Conservation (phyloP, 228 moss, liverwort and hornwort species). For the Sphagnum fallax region DNA sequence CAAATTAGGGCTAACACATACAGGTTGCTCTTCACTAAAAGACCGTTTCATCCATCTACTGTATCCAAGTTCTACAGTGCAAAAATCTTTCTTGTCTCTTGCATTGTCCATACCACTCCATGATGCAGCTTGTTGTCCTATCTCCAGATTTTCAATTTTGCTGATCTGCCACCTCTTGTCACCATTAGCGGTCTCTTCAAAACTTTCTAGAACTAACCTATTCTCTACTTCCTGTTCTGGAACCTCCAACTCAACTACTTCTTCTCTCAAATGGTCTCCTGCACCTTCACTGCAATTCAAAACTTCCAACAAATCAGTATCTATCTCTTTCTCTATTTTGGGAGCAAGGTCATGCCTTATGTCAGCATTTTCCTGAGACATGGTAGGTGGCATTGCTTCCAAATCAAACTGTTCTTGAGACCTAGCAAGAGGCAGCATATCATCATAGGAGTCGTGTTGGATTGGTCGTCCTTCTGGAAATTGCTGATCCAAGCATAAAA, state of each 20-base stretch:
- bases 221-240: too few relatives aligned
- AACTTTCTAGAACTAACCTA: neutral
- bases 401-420: neutral
- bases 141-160: neutral
- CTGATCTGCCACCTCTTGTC: neutral
- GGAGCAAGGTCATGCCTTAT: neutral
- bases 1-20: too few relatives aligned
- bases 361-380: too few relatives aligned
- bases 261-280: neutral
- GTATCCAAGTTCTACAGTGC: slow-evolving; percentile 4
- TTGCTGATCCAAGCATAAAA: slow-evolving; percentile 42
- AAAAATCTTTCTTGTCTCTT: slow-evolving; percentile 4
- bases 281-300: slow-evolving; percentile 1
- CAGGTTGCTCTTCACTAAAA: slow-evolving; percentile 13
- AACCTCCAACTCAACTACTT: slow-evolving; percentile 3
- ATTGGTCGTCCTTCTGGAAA: neutral
- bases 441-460: too few relatives aligned
- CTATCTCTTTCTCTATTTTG: neutral
- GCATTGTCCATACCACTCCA: neutral
- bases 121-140: neutral
- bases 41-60: slow-evolving; percentile 21
- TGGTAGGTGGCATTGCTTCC: neutral
- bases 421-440: neutral
- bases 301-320: slow-evolving; percentile 1
- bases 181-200: slow-evolving; percentile 2